Conservation (phyloP, 805 yeast species). For the Kuraishia cidri region DNA sequence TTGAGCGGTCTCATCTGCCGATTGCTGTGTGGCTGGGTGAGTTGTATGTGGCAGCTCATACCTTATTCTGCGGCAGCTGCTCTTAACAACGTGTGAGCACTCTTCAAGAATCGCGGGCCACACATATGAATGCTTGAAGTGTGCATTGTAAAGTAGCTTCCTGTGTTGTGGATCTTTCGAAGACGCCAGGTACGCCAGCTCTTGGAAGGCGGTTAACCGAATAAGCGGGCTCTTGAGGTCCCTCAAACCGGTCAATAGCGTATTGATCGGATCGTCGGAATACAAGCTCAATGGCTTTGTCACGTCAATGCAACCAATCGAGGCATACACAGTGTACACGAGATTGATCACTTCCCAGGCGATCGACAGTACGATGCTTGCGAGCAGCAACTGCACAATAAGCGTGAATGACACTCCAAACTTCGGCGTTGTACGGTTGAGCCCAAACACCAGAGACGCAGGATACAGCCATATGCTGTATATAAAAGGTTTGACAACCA, state of each 20-base stretch:
- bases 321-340: constrained; percentile 54
- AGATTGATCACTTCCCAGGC: constrained; percentile 50
- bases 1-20: background rate
- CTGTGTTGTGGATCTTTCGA: constrained; percentile 38
- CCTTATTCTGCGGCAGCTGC: constrained; percentile 13
- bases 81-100: constrained; percentile 45
- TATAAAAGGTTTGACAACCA: constrained; percentile 28
- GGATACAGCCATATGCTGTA: constrained; percentile 27
- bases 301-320: constrained; percentile 66
- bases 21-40: background rate
- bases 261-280: constrained; percentile 52
- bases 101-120: constrained; percentile 59
- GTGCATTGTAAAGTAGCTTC: constrained; percentile 41
- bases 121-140: constrained; percentile 30
- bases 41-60: no score
- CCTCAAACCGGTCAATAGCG: constrained; percentile 55
- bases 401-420: constrained; percentile 21
- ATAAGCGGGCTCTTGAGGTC: constrained; percentile 36
- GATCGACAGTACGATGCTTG: constrained; percentile 25
- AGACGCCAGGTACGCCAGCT: constrained; percentile 56
- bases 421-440: constrained; percentile 31
- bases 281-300: constrained; percentile 51
- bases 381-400: constrained; percentile 18
- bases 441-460: constrained; percentile 20
- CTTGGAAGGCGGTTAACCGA: constrained; percentile 67